phyloP scores from a whole-genome alignment of 192 early-diverging fungal genomes.

The Entomortierella chlamydospora region DNA sequence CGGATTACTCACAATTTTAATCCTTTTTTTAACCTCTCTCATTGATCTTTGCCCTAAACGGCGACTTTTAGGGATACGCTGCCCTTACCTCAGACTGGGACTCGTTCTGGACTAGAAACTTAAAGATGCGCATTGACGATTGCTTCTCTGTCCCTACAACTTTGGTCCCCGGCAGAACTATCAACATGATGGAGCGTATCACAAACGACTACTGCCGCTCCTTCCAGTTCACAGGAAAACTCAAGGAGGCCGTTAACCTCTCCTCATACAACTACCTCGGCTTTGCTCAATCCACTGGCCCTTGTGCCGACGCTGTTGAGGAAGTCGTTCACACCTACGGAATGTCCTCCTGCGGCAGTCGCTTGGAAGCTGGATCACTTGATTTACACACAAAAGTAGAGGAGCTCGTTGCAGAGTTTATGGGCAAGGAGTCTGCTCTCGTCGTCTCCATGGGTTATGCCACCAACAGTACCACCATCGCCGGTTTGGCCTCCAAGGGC shows the following conservation, averaged over 20 bases:
- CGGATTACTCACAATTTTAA: too few relatives aligned
- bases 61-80: slow-evolving; percentile 80
- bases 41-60: too few relatives aligned
- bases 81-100: slow-evolving; percentile 96
- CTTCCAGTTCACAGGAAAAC: slow-evolving; percentile 86
- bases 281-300: slow-evolving; percentile 92
- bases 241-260: slow-evolving; percentile 87
- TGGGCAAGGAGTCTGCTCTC: slow-evolving; percentile 89
- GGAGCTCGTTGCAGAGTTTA: slow-evolving; percentile 87
- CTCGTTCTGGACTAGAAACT: slow-evolving; percentile 92
- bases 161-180: slow-evolving; percentile 88
- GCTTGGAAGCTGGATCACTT: slow-evolving; percentile 77
- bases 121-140: slow-evolving; percentile 87
- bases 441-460: slow-evolving; percentile 97
- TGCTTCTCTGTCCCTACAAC: slow-evolving; percentile 96
- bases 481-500: slow-evolving; percentile 85
- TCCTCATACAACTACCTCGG: slow-evolving; percentile 99
- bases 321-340: slow-evolving; percentile 78
- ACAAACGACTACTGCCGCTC: slow-evolving; percentile 86
- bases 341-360: slow-evolving; percentile 70
- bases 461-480: slow-evolving; percentile 95
- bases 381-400: slow-evolving; percentile 83
- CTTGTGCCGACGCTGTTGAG: slow-evolving; percentile 95
- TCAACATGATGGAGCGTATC: slow-evolving; percentile 88
- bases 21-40: too few relatives aligned